A percentile compares a stretch with the other conserved stretches of the same genome.
Conservation (phyloP, 192 early-diverging fungal species). For the Podila verticillata region DNA sequence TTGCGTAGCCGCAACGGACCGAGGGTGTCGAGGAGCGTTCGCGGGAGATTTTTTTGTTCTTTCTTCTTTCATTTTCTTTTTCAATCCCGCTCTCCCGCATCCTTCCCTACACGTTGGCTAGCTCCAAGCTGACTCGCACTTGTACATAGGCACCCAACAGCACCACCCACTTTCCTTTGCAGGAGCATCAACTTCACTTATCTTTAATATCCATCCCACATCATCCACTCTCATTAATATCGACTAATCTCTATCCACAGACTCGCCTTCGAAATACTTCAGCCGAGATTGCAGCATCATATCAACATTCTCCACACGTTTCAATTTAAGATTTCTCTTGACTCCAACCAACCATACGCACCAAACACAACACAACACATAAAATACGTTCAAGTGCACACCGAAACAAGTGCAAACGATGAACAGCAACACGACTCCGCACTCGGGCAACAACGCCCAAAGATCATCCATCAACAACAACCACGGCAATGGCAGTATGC, state of each 20-base stretch:
- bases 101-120: too few relatives aligned
- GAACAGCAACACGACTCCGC: not conserved
- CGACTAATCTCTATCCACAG: not conserved
- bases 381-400: not conserved
- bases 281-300: not conserved
- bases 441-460: not conserved
- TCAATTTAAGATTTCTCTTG: not conserved
- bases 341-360: not conserved
- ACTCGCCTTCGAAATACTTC: not conserved
- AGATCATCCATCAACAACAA: not conserved
- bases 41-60: too few relatives aligned
- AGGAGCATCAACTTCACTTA: not conserved
- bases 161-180: not conserved
- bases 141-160: not conserved
- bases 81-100: too few relatives aligned
- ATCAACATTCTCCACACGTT: not conserved
- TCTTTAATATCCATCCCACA: not conserved
- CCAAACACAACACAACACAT: not conserved
- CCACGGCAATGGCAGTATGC: not conserved
- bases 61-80: too few relatives aligned
- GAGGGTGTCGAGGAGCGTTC: too few relatives aligned
- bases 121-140: too few relatives aligned
- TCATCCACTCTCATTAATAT: not conserved
- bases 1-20: too few relatives aligned
- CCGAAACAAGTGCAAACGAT: not conserved